These are phyloP conservation scores for Danielia reshetovae DNA, from an alignment of 805 yeast genomes.

Conservation along the genomic window DNA sequence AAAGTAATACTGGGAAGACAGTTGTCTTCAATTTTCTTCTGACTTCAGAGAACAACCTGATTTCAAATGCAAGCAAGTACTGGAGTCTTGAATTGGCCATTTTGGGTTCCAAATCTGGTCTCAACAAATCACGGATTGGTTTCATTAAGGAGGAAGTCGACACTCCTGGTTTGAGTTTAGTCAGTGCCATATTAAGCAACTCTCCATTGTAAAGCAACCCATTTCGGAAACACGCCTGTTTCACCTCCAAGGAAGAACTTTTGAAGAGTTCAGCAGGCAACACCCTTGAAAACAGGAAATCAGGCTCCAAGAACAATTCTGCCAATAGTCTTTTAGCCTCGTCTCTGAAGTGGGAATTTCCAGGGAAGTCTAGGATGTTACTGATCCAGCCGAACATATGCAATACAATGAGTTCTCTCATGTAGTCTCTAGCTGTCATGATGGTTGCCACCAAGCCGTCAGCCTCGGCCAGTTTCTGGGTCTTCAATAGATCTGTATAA, in stretches of 20 bases:
- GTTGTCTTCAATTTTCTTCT: conserved; percentile 48
- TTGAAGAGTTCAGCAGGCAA: conserved; percentile 23
- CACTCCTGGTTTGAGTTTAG: conserved; percentile 11
- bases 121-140: not conserved
- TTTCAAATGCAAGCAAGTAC: conserved; percentile 53
- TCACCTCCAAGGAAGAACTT: conserved; percentile 8
- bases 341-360: conserved; percentile 21
- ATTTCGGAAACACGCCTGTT: conserved; percentile 25
- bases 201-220: conserved; percentile 29
- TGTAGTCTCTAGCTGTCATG: conserved; percentile 46
- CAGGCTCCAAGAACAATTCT: conserved; percentile 37
- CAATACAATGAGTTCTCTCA: conserved; percentile 45
- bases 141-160: not conserved
- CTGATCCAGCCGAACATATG: conserved; percentile 50
- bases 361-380: conserved; percentile 28
- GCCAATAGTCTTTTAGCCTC: conserved; percentile 41
- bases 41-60: conserved; percentile 50
- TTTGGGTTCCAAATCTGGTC: conserved; percentile 4
- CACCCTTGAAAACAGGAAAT: conserved; percentile 28
- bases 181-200: conserved; percentile 21
- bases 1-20: conserved; percentile 53
- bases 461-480: conserved; percentile 37
- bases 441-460: conserved; percentile 57
- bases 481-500: conserved; percentile 22
- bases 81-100: conserved; percentile 51